These are phyloP conservation scores for Pisolithus marmoratus DNA, from an alignment of 768 basidiomycete genomes.

Conservation along the genomic window DNA sequence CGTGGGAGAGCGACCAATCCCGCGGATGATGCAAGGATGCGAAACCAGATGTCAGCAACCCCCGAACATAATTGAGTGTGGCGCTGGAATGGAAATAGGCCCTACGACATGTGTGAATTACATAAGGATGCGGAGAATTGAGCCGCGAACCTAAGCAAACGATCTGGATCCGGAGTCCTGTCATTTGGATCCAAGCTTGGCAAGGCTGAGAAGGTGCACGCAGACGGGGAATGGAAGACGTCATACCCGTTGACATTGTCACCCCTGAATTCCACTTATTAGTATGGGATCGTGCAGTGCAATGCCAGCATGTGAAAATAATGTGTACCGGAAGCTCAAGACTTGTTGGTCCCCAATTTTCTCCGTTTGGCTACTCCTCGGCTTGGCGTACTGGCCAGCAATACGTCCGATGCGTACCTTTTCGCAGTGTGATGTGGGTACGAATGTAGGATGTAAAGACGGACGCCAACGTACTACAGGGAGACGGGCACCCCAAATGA, in stretches of 20 bases:
- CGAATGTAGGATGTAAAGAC: background rate
- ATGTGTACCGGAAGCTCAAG: constrained; percentile 75
- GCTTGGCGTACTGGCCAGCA: constrained; percentile 96
- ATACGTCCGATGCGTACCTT: constrained; percentile 85
- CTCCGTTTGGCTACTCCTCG: constrained; percentile 80
- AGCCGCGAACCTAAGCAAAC: constrained; percentile 64
- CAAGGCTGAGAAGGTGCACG: background rate
- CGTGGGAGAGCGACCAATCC: constrained; percentile 90
- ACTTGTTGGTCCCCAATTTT: constrained; percentile 71
- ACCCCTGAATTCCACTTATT: constrained; percentile 47
- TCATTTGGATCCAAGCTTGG: constrained; percentile 64
- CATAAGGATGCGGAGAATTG: background rate
- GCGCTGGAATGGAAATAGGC: constrained; percentile 96
- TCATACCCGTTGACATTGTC: constrained; percentile 92
- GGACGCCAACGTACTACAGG: constrained; percentile 65
- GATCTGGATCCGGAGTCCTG: constrained; percentile 84
- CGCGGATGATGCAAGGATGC: constrained; percentile 88
- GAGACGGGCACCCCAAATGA: constrained; percentile 88
- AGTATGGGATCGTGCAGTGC: background rate
- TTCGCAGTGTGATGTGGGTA: constrained; percentile 2
- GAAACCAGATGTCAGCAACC: constrained; percentile 86
- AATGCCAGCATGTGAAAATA: background rate
- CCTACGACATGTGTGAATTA: constrained; percentile 33
- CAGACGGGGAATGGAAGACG: background rate
- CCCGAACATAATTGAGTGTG: constrained; percentile 89